Conservation (phyloP, 2,329 filamentous ascomycete genomes). For the Aspergillus viridinutans region DNA sequence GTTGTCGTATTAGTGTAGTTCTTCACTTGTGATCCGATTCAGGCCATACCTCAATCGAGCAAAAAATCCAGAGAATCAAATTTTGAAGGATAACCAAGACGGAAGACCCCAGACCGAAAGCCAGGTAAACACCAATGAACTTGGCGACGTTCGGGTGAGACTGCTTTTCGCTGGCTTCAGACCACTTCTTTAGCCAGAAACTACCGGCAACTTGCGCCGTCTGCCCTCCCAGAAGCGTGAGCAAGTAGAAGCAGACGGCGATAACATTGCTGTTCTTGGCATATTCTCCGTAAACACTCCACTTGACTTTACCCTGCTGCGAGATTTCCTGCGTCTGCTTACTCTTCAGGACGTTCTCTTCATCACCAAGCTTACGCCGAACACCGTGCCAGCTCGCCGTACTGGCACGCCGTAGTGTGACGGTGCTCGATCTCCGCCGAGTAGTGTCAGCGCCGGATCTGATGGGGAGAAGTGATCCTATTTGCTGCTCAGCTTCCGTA, state of each 20-base stretch:
- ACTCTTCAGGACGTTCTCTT: conserved; percentile 68
- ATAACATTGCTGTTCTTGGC: conserved; percentile 88
- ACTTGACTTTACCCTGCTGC: conserved; percentile 97
- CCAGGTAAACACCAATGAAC: conserved; percentile 94
- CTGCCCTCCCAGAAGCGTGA: conserved; percentile 74
- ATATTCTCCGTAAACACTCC: conserved; percentile 90
- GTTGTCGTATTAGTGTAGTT: conserved; percentile 10
- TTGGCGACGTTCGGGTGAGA: conserved; percentile 74
- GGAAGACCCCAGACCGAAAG: conserved; percentile 83
- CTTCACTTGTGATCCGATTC: neutral
- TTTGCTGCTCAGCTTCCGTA: conserved; percentile 61
- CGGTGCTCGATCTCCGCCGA: conserved; percentile 62
- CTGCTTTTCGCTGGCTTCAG: conserved; percentile 67
- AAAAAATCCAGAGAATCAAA: conserved; percentile 97
- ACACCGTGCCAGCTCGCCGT: conserved; percentile 85
- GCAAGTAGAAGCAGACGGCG: conserved; percentile 75
- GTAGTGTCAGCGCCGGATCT: conserved; percentile 58
- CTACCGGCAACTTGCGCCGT: conserved; percentile 76
- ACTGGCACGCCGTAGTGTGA: conserved; percentile 82
- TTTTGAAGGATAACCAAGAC: conserved; percentile 85
- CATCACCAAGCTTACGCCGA: conserved; percentile 77
- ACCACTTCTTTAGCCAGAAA: conserved; percentile 92
- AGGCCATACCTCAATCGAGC: conserved; percentile 80
- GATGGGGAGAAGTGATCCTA: conserved; percentile 74
- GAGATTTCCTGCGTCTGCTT: conserved; percentile 82